Conservation (phyloP, 192 early-diverging fungal genomes). For the Gigaspora rosea region DNA sequence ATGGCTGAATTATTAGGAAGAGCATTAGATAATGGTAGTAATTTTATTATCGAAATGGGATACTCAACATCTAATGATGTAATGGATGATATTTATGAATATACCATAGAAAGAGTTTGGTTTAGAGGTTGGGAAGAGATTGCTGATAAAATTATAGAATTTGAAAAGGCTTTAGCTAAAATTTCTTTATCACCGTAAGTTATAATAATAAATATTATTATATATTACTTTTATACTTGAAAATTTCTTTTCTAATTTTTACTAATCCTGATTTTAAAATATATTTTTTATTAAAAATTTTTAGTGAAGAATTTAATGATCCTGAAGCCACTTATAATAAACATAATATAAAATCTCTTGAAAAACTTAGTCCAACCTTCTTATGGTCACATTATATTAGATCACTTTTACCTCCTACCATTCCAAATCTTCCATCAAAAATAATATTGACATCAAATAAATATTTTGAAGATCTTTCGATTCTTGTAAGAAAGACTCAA, state of each 20-base stretch:
- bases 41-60: background rate
- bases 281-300: constrained; percentile 19
- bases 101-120: background rate
- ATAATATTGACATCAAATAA: constrained; percentile 51
- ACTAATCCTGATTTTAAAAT: background rate
- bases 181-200: constrained; percentile 47
- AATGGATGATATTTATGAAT: background rate
- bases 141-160: constrained; percentile 52
- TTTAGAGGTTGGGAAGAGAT: constrained; percentile 37
- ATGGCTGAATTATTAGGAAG: constrained; percentile 46
- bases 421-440: constrained; percentile 31
- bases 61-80: background rate
- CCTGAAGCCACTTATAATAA: constrained; percentile 57
- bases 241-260: background rate
- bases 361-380: constrained; percentile 40
- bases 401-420: constrained; percentile 26
- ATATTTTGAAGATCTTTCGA: constrained; percentile 46
- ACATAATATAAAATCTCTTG: constrained; percentile 36
- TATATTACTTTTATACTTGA: background rate
- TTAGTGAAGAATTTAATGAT: constrained; percentile 50
- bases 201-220: background rate
- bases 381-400: constrained; percentile 44
- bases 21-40: constrained; percentile 36
- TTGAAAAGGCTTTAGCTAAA: constrained; percentile 59
- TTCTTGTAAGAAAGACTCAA: constrained; percentile 43